phyloP scores from a whole-genome alignment of 2,329 filamentous ascomycete genomes.

The Talaromyces sp. region DNA sequence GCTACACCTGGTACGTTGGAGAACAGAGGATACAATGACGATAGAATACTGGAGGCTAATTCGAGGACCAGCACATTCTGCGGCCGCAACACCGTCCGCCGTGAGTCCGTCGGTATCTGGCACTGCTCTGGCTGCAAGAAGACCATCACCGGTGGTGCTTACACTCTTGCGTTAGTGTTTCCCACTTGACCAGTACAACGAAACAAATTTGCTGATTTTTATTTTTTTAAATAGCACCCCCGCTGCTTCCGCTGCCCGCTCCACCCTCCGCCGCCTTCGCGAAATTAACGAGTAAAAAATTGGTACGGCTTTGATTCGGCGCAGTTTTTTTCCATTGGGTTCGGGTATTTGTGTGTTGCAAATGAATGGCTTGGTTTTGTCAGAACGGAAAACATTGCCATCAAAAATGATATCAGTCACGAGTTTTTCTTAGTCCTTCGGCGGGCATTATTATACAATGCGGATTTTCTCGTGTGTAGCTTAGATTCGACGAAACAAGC shows the following conservation, averaged over 20 bases:
- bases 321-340: conserved; percentile 9
- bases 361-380: conserved; percentile 11
- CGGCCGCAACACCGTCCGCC: conserved; percentile 92
- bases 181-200: background rate
- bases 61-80: conserved; percentile 70
- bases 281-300: conserved; percentile 76
- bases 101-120: conserved; percentile 92
- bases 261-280: conserved; percentile 92
- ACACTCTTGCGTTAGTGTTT: conserved; percentile 85
- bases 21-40: background rate
- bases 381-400: conserved; percentile 6
- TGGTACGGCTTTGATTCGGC: conserved; percentile 34
- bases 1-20: conserved; percentile 61
- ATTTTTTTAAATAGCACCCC: conserved; percentile 61
- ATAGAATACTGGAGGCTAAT: background rate
- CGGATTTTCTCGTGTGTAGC: conserved; percentile 12
- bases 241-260: conserved; percentile 88
- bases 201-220: conserved; percentile 11
- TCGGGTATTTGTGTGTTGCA: conserved; percentile 10
- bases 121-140: conserved; percentile 94
- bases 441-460: conserved; percentile 10
- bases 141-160: conserved; percentile 88
- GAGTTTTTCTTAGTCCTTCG: conserved; percentile 6
- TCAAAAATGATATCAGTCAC: conserved; percentile 11
- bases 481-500: conserved; percentile 10